These are phyloP conservation scores for Penicillium arizonense DNA, from an alignment of 495 filamentous ascomycete species.

Conservation along the genomic window DNA sequence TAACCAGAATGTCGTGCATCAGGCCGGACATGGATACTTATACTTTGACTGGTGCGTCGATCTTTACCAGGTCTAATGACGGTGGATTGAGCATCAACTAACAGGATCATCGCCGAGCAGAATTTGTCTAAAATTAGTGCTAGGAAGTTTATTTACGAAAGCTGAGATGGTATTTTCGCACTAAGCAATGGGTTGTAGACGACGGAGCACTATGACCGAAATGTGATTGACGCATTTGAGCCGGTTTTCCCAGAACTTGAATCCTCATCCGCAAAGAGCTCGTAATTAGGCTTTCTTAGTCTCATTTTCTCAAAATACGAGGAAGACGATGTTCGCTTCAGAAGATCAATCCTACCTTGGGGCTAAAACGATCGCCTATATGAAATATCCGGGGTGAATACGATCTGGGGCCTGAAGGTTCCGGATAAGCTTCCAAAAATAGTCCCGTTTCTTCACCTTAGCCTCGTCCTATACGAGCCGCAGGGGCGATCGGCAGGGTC, in stretches of 20 bases:
- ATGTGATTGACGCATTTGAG: too few species aligned
- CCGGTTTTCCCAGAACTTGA: background rate
- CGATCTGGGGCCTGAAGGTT: constrained; percentile 2
- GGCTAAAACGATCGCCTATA: constrained; percentile 1
- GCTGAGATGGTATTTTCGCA: too few species aligned
- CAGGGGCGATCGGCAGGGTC: constrained; percentile 10
- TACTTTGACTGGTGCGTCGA: background rate
- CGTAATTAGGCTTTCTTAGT: constrained; percentile 1
- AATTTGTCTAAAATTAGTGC: constrained; percentile 2
- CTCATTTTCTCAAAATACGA: constrained; percentile 8
- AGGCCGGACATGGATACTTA: constrained; percentile 4
- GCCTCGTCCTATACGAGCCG: background rate
- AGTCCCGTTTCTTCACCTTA: constrained; percentile 4
- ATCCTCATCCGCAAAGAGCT: constrained; percentile 1
- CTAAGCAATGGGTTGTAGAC: too few species aligned
- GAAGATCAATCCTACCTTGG: constrained; percentile 7
- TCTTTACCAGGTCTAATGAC: background rate
- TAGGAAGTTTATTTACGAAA: background rate
- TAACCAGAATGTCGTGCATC: background rate
- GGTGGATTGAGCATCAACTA: too few species aligned
- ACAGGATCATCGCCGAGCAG: too few species aligned
- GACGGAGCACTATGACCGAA: too few species aligned
- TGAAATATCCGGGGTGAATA: constrained; percentile 2
- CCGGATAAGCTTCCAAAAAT: constrained; percentile 8
- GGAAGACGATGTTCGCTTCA: background rate